A percentile compares a stretch with the other conserved stretches of the same genome.
Conservation (phyloP, 352 stramenopile genomes). For the Paralagenidium karlingii region DNA sequence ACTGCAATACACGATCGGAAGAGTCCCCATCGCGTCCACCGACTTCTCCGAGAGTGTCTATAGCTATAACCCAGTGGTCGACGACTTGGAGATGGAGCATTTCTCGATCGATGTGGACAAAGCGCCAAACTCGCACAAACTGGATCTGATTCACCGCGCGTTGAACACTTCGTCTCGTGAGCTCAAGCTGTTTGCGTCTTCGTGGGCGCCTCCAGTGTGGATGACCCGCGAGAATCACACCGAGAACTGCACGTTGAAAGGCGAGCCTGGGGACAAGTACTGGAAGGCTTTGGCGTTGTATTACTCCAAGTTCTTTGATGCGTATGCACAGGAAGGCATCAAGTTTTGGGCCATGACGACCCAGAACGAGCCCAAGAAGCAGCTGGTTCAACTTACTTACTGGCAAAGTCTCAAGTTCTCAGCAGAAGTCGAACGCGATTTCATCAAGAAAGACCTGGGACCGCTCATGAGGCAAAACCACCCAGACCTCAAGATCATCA, state of each 20-base stretch:
- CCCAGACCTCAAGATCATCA: conserved; percentile 83
- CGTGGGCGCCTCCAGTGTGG: conserved; percentile 83
- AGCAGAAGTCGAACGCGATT: conserved; percentile 42
- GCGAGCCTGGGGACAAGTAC: conserved; percentile 46
- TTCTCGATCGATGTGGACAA: conserved; percentile 73
- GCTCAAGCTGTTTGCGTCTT: conserved; percentile 80
- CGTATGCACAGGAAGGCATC: conserved; percentile 78
- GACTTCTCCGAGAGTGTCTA: conserved; percentile 84
- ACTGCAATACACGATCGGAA: conserved; percentile 76
- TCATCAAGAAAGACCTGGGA: conserved; percentile 77
- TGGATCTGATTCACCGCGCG: conserved; percentile 19
- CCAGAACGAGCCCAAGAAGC: conserved; percentile 85
- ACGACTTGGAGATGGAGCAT: conserved; percentile 52
- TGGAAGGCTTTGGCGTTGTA: conserved; percentile 78
- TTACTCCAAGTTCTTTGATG: conserved; percentile 87
- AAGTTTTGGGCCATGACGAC: conserved; percentile 81
- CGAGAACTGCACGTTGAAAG: conserved; percentile 7
- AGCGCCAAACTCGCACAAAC: conserved; percentile 32
- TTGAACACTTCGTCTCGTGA: conserved; percentile 33
- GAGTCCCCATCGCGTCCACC: conserved; percentile 84
- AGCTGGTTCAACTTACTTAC: too few relatives aligned
- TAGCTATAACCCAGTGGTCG: conserved; percentile 73
- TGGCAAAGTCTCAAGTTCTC: conserved; percentile 65
- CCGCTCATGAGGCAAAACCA: conserved; percentile 74
- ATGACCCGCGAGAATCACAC: too few relatives aligned